Conservation (phyloP, 441 rosid species). For the Flueggea neowawraea region DNA sequence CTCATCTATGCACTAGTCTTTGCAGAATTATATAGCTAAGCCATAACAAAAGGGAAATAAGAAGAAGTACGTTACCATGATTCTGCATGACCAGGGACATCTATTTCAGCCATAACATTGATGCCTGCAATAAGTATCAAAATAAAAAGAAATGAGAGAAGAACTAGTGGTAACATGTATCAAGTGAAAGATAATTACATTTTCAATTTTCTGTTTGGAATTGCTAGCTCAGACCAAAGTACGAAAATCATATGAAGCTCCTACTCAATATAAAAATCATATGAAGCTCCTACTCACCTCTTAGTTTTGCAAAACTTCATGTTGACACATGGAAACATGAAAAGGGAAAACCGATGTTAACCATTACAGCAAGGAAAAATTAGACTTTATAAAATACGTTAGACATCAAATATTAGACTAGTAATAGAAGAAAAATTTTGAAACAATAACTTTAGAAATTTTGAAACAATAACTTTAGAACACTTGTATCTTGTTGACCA, state of each 20-base stretch:
- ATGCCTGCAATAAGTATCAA: conserved; percentile 61
- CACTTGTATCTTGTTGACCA: neutral
- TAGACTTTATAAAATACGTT: conserved; percentile 3
- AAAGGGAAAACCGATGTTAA: conserved; percentile 18
- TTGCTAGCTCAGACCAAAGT: neutral
- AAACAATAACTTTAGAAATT: neutral
- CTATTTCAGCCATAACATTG: conserved; percentile 90
- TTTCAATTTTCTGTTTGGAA: neutral
- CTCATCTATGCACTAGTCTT: neutral
- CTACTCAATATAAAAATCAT: conserved; percentile 24
- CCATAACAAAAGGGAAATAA: conserved; percentile 1
- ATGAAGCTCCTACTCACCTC: conserved; percentile 54
- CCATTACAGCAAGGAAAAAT: conserved; percentile 2
- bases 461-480: too few species aligned
- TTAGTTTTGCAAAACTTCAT: conserved; percentile 84
- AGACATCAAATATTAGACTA: conserved; percentile 2
- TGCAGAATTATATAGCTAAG: neutral
- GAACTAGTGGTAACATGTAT: too few species aligned
- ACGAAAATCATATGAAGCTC: conserved; percentile 5
- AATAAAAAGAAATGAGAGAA: neutral
- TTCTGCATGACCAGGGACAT: conserved; percentile 98
- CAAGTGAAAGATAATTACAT: too few species aligned
- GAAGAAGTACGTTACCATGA: conserved; percentile 59
- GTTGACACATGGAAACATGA: conserved; percentile 22
- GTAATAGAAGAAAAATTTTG: neutral